These are phyloP conservation scores for Fomitopsis serialis DNA, from an alignment of 768 basidiomycete species.

Conservation along the genomic window DNA sequence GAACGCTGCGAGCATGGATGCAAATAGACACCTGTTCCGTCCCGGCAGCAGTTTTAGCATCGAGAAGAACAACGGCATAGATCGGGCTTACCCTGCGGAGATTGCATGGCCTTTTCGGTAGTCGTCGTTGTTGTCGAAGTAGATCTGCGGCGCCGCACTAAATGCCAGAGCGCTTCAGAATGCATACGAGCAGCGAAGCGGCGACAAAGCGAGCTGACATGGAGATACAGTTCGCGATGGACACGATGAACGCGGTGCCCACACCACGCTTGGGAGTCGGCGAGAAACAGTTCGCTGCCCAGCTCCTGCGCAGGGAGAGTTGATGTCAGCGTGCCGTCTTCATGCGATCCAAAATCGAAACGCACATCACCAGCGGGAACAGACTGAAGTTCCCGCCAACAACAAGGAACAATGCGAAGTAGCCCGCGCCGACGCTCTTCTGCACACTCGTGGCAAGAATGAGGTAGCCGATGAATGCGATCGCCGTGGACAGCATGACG, in stretches of 20 bases:
- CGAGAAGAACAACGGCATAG: background rate
- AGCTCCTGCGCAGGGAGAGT: conserved; percentile 42
- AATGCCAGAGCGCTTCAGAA: background rate
- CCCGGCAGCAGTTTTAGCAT: too few species aligned
- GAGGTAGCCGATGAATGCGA: conserved; percentile 47
- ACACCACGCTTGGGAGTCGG: conserved; percentile 58
- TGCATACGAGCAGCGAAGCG: background rate
- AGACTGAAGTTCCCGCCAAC: conserved; percentile 49
- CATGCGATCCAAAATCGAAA: too few species aligned
- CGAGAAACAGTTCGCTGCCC: conserved; percentile 54
- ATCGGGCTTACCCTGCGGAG: conserved; percentile 37
- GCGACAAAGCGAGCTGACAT: conserved; percentile 36
- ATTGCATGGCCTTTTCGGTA: conserved; percentile 53
- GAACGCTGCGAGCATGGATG: conserved; percentile 39
- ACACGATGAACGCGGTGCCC: conserved; percentile 55
- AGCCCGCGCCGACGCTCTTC: conserved; percentile 47
- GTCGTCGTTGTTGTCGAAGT: conserved; percentile 45
- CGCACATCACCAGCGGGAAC: conserved; percentile 52
- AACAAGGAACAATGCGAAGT: conserved; percentile 54
- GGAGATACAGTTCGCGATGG: conserved; percentile 52
- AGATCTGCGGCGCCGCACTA: conserved; percentile 52
- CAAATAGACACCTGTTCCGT: conserved; percentile 34
- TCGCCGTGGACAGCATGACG: conserved; percentile 42
- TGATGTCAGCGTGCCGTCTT: too few species aligned
- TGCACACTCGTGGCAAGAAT: conserved; percentile 47